phyloP scores from a whole-genome alignment of 768 basidiomycete genomes.

The Leccinum longicurvipes region DNA sequence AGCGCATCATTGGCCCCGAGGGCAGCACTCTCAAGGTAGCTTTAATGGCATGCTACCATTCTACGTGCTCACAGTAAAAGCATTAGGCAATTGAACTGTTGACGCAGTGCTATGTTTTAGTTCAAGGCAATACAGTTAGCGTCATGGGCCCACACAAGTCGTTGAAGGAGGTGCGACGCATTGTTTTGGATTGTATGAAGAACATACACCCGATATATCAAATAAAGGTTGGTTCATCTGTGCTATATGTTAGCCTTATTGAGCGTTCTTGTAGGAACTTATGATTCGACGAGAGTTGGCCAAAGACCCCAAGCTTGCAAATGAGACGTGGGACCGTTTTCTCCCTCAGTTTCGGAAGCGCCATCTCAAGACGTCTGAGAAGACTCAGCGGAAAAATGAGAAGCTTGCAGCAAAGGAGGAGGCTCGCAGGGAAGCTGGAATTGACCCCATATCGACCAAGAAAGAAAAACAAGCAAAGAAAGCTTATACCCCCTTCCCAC shows the following conservation, averaged over 20 bases:
- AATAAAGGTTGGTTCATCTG: conserved; percentile 67
- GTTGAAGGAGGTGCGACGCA: conserved; percentile 92
- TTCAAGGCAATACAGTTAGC: conserved; percentile 97
- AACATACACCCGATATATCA: conserved; percentile 99
- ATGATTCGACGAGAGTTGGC: conserved; percentile 98
- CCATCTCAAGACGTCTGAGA: conserved; percentile 91
- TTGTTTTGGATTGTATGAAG: conserved; percentile 99
- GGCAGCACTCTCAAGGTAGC: conserved; percentile 93
- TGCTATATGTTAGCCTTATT: not conserved
- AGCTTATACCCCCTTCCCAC: conserved; percentile 98
- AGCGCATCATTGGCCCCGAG: conserved; percentile 95
- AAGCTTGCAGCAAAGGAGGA: conserved; percentile 55
- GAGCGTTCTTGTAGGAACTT: conserved; percentile 60
- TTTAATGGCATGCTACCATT: not conserved
- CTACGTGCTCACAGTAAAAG: conserved; percentile 4
- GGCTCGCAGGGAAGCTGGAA: conserved; percentile 64
- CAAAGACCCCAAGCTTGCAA: conserved; percentile 94
- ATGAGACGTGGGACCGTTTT: conserved; percentile 96
- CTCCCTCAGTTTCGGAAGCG: conserved; percentile 92
- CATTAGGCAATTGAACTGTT: conserved; percentile 91
- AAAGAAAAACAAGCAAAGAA: conserved; percentile 72
- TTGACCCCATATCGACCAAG: conserved; percentile 39
- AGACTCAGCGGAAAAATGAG: conserved; percentile 89
- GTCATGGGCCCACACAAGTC: conserved; percentile 97
- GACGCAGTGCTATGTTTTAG: conserved; percentile 94